These are phyloP conservation scores for Hippophae gyantsensis DNA, from an alignment of 306 rosid genomes.

Conservation along the genomic window DNA sequence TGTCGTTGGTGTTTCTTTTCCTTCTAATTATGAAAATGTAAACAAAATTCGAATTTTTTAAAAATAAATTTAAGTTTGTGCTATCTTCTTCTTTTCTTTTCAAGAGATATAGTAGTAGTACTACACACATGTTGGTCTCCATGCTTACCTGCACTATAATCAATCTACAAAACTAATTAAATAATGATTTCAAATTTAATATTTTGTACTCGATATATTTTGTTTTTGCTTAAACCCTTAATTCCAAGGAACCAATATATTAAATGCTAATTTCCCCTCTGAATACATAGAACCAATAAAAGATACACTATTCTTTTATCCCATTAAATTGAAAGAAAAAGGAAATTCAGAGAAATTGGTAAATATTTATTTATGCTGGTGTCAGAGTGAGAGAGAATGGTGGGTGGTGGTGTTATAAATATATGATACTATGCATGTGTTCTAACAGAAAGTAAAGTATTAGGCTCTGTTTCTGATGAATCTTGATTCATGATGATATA, in stretches of 20 bases:
- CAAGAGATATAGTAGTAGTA: too few relatives aligned
- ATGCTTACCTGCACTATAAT: too few relatives aligned
- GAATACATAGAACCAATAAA: neutral
- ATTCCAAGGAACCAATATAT: neutral
- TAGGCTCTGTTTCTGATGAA: slow-evolving; percentile 21
- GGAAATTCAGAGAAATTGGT: neutral
- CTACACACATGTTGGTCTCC: too few relatives aligned
- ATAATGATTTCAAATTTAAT: too few relatives aligned
- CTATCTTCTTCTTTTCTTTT: too few relatives aligned
- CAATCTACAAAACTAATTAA: too few relatives aligned
- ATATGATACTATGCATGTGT: neutral
- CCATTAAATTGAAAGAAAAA: neutral
- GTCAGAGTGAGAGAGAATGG: slow-evolving; percentile 32
- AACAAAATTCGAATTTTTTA: too few relatives aligned
- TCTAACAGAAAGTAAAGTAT: slow-evolving; percentile 9
- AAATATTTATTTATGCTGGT: slow-evolving; percentile 29
- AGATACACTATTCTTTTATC: neutral
- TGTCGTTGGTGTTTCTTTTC: too few relatives aligned
- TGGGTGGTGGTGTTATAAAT: slow-evolving; percentile 25
- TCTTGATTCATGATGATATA: slow-evolving; percentile 27
- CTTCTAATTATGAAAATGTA: too few relatives aligned
- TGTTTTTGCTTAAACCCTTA: too few relatives aligned
- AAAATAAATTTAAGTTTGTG: too few relatives aligned
- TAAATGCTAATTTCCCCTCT: neutral
- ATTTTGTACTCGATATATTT: too few relatives aligned